A percentile compares a stretch with the other conserved stretches of the same genome.
These are phyloP conservation scores for Bjerkandera adusta DNA, from an alignment of 1,284 basidiomycete genomes.

Conservation along the genomic window DNA sequence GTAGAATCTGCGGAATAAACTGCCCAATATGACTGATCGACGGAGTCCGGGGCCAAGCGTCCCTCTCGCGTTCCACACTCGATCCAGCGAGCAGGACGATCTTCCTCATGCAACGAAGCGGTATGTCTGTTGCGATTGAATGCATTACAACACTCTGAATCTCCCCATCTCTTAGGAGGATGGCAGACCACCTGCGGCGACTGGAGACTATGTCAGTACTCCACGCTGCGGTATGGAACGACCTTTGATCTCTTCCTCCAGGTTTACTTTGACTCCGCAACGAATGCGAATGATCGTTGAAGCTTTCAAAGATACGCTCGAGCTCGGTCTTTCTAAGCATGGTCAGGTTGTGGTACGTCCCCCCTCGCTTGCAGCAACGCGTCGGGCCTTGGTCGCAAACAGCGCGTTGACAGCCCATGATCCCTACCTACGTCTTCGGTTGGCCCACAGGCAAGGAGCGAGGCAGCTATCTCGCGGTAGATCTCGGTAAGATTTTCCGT, in stretches of 20 bases:
- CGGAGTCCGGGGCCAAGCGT: no score
- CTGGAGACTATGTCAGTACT: slow-evolving; percentile 73
- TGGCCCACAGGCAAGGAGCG: slow-evolving; percentile 91
- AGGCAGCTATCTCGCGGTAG: slow-evolving; percentile 91
- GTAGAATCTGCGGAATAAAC: no score
- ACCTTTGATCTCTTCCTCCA: slow-evolving; percentile 27
- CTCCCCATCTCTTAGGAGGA: slow-evolving; percentile 50
- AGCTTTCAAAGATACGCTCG: slow-evolving; percentile 91
- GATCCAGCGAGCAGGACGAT: slow-evolving; percentile 77
- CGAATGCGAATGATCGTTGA: slow-evolving; percentile 97
- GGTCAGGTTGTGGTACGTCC: slow-evolving; percentile 87
- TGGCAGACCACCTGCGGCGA: slow-evolving; percentile 88
- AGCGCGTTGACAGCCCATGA: slow-evolving; percentile 70
- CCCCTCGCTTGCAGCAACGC: background rate
- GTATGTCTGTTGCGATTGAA: no score
- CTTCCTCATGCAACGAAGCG: slow-evolving; percentile 87
- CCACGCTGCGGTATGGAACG: slow-evolving; percentile 1
- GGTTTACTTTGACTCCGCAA: slow-evolving; percentile 87
- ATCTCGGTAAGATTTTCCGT: slow-evolving; percentile 67
- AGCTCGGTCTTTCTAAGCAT: slow-evolving; percentile 80
- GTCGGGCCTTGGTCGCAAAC: background rate
- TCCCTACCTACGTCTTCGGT: slow-evolving; percentile 96
- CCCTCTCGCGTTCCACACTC: slow-evolving; percentile 75
- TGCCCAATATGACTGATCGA: no score
- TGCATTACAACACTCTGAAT: slow-evolving; percentile 10